Percentiles rank a stretch among this genome's conserved stretches.
phyloP scores from a whole-genome alignment of 129 eudicot genomes.

The Scalesia atractyloides region DNA sequence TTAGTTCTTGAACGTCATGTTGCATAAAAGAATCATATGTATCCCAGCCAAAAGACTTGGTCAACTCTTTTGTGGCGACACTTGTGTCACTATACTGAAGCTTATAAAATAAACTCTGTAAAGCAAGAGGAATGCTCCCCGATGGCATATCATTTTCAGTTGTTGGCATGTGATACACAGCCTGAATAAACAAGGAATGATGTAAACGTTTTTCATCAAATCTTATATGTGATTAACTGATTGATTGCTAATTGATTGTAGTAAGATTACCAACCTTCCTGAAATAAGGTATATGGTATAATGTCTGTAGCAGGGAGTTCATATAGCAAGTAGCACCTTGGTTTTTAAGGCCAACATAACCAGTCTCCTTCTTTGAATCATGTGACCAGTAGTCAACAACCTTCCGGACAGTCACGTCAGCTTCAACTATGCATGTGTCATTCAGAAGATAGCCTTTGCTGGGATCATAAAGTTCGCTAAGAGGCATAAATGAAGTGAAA shows the following conservation, averaged over 20 bases:
- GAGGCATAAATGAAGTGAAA: constrained; percentile 87
- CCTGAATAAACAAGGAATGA: constrained; percentile 43
- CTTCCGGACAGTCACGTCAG: constrained; percentile 85
- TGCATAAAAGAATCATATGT: constrained; percentile 91
- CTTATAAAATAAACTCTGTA: constrained; percentile 93
- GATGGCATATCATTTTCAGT: constrained; percentile 90
- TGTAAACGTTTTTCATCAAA: constrained; percentile 18
- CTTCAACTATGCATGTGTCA: constrained; percentile 87
- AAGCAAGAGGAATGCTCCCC: constrained; percentile 91
- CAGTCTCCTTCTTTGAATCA: constrained; percentile 92
- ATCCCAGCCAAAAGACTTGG: constrained; percentile 97
- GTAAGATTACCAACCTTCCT: constrained; percentile 70
- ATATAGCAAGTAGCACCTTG: constrained; percentile 97
- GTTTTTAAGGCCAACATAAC: constrained; percentile 92
- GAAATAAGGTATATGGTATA: constrained; percentile 89
- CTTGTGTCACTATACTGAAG: constrained; percentile 88
- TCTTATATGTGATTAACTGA: neutral
- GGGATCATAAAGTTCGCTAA: constrained; percentile 80
- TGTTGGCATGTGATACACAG: constrained; percentile 98
- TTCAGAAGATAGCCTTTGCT: constrained; percentile 72
- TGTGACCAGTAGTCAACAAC: constrained; percentile 80
- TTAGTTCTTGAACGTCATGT: constrained; percentile 96
- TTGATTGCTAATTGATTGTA: neutral
- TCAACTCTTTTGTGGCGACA: constrained; percentile 93
- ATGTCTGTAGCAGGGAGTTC: constrained; percentile 94